Percentiles rank a stretch among this genome's conserved stretches.
Conservation (phyloP, 2,329 filamentous ascomycete species). For the Talaromyces marneffei region DNA sequence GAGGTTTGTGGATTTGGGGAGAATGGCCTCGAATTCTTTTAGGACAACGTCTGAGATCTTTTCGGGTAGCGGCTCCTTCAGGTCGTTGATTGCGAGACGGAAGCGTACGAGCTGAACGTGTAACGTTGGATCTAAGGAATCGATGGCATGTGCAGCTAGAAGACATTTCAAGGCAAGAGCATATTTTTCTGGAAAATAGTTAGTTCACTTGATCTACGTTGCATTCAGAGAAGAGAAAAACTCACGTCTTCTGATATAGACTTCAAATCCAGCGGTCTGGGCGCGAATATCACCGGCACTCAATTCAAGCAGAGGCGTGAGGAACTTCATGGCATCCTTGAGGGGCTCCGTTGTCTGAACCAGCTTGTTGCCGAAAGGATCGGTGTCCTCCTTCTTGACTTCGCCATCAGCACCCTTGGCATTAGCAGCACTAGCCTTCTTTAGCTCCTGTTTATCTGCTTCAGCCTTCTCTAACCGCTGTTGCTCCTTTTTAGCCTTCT, state of each 20-base stretch:
- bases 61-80: slow-evolving; percentile 55
- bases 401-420: slow-evolving; percentile 50
- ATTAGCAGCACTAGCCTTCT: slow-evolving; percentile 54
- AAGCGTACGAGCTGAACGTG: slow-evolving; percentile 70
- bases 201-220: slow-evolving; percentile 18
- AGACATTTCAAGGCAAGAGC: slow-evolving; percentile 82
- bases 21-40: slow-evolving; percentile 58
- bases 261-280: slow-evolving; percentile 83
- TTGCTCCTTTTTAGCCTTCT: slow-evolving; percentile 82
- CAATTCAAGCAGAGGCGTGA: slow-evolving; percentile 73
- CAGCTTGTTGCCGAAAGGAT: slow-evolving; percentile 76
- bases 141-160: slow-evolving; percentile 63
- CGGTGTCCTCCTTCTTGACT: slow-evolving; percentile 80
- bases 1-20: slow-evolving; percentile 53
- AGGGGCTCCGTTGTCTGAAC: slow-evolving; percentile 76
- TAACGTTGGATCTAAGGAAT: slow-evolving; percentile 64
- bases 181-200: slow-evolving; percentile 62
- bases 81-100: slow-evolving; percentile 54
- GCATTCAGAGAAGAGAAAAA: slow-evolving; percentile 4
- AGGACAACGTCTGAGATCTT: slow-evolving; percentile 66
- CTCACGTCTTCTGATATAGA: slow-evolving; percentile 78
- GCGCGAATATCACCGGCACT: slow-evolving; percentile 74
- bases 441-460: slow-evolving; percentile 78
- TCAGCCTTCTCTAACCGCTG: slow-evolving; percentile 70
- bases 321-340: slow-evolving; percentile 79